A percentile compares a stretch with the other conserved stretches of the same genome.
Evolutionary conservation across 2,329 filamentous ascomycete genomes (phyloP).

Genomic region (Talaromyces sp.): DNA sequence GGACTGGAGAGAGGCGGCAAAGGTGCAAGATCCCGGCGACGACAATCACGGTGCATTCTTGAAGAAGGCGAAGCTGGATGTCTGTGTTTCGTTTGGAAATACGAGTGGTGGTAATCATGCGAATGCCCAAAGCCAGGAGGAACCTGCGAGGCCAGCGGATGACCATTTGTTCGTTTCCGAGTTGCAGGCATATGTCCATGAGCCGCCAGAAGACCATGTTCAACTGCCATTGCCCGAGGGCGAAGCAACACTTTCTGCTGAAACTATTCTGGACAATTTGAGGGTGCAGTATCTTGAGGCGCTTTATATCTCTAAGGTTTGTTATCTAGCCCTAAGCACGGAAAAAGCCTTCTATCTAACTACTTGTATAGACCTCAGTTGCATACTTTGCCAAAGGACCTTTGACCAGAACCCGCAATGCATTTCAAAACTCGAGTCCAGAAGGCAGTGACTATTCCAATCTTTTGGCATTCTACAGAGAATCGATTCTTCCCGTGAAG

Average conservation of each 20-base stretch:
- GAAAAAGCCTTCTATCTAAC: constrained; percentile 11
- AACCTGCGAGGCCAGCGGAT: background rate
- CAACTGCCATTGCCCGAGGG: constrained; percentile 14
- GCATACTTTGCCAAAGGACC: constrained; percentile 50
- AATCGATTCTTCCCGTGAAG: constrained; percentile 39
- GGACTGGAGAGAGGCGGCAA: constrained; percentile 33
- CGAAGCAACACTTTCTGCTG: constrained; percentile 21
- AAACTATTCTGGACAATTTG: constrained; percentile 32
- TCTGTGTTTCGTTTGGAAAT: constrained; percentile 26
- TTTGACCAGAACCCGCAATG: constrained; percentile 40
- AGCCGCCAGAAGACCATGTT: constrained; percentile 15
- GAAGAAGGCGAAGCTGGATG: constrained; percentile 21
- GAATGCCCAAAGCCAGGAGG: background rate
- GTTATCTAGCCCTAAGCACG: background rate
- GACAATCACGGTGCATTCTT: constrained; percentile 16
- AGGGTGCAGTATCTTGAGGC: constrained; percentile 38
- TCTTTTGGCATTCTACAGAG: constrained; percentile 35
- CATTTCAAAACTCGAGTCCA: constrained; percentile 27
- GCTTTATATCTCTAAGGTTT: constrained; percentile 40
- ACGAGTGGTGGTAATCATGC: background rate
- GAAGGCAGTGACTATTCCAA: constrained; percentile 19
- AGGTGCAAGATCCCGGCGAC: constrained; percentile 24
- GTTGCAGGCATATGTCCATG: constrained; percentile 1
- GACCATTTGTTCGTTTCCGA: background rate
- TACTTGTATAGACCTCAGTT: constrained; percentile 35